Percentiles rank a stretch among this genome's conserved stretches.
These are phyloP conservation scores for Agaricus sinodeliciosus DNA, from an alignment of 768 basidiomycete species.

Conservation along the genomic window DNA sequence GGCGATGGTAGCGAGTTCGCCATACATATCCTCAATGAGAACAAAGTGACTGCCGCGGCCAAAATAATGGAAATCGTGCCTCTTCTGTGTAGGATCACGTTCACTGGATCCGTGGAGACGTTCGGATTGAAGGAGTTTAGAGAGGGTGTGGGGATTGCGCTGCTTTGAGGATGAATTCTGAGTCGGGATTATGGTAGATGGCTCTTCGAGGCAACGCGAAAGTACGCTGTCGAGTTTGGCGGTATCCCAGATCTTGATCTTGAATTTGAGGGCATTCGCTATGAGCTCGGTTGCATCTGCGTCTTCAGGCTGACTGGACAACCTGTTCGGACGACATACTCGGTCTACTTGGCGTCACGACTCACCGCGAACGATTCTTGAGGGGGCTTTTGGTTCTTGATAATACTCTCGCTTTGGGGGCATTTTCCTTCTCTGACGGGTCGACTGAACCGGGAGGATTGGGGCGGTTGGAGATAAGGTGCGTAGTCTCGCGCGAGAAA, in stretches of 20 bases:
- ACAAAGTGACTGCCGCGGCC: slow-evolving; percentile 68
- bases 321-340: slow-evolving; percentile 5
- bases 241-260: slow-evolving; percentile 85
- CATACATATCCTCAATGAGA: slow-evolving; percentile 84
- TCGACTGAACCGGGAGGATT: slow-evolving; percentile 22
- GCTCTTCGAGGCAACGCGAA: slow-evolving; percentile 50
- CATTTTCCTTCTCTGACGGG: slow-evolving; percentile 62
- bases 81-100: slow-evolving; percentile 84
- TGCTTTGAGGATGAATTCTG: slow-evolving; percentile 23
- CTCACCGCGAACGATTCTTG: slow-evolving; percentile 52
- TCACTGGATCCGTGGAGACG: slow-evolving; percentile 83
- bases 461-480: slow-evolving; percentile 70
- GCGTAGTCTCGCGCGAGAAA: slow-evolving; percentile 82
- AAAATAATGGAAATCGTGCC: slow-evolving; percentile 89
- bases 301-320: slow-evolving; percentile 22
- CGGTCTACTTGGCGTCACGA: background rate
- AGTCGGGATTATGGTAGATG: slow-evolving; percentile 17
- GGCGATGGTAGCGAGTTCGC: slow-evolving; percentile 79
- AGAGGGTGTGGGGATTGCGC: slow-evolving; percentile 34
- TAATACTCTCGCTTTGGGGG: slow-evolving; percentile 15
- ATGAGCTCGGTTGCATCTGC: slow-evolving; percentile 39
- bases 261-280: slow-evolving; percentile 58
- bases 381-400: slow-evolving; percentile 56
- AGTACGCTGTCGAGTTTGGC: slow-evolving; percentile 67
- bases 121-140: slow-evolving; percentile 71